Base-by-base conservation (phyloP, 177 flowering plant genomes). In the Tripterygium wilfordii region DNA sequence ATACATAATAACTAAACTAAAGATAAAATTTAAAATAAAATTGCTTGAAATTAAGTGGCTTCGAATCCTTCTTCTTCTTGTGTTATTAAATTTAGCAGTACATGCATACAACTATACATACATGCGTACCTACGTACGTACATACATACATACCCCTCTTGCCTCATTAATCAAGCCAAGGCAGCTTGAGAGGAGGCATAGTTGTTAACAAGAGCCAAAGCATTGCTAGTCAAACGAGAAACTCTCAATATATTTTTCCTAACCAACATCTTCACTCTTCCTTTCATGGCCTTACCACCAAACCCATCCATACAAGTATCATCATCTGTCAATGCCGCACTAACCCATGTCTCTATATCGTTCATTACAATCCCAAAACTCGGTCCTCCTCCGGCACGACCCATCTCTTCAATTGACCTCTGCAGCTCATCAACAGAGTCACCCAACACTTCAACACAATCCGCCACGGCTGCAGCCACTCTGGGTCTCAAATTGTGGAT, bases 301-400 rank as follows among this genome's bases (percentile, higher is more conserved):
- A 74, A 69, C 7, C 71, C 79, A 16, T 74, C 76, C 50, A 51
- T 38, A 48, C 79, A 74, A 7, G 69, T 74, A 28, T 51, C 53
- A 4, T 68, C 72, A 26, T 66, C 68, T 4, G 79, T 68, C 25
- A 77, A 35, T 0, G 75, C 75, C 0, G 82, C 67, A 30, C 76
- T 77, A 7, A 74, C 70, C 75, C 79, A 77, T 5, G 82, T 74
- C 30, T 68, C 57, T 7, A 76, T 28, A 45, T 67, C 55, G 29
- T 57, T 51, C 60, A 60, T 63, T 12, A 36, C 26, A n/a, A 48
- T 22, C 8, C 18, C 24, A 23, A 63, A 72, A 12, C 60, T 50
- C 1, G 48, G 24, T 13, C 55, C 42, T 18, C 24, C 71, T n/a
- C 51, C 39, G n/a, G 65, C 41, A 17, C 49, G 48, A 39, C 23